phyloP scores from a whole-genome alignment of 352 stramenopile species.

The Halophytophthora polymorphica region DNA sequence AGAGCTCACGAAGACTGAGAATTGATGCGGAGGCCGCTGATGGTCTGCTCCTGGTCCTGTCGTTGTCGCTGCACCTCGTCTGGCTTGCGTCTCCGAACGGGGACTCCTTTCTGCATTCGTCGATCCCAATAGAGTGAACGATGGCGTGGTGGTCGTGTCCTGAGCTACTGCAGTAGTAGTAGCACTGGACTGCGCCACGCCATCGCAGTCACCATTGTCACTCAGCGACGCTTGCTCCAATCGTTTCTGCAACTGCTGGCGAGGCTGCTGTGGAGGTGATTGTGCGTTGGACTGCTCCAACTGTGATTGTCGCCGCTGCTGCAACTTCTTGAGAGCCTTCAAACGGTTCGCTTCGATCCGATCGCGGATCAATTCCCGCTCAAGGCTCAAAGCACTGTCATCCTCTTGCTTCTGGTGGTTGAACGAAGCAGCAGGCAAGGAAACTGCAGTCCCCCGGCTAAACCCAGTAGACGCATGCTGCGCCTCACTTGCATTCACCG shows the following conservation, averaged over 20 bases:
- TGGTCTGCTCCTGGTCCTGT: slow-evolving; percentile 1
- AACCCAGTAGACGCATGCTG: too few relatives aligned
- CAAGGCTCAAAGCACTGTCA: background rate
- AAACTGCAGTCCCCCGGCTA: background rate
- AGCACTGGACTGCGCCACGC: background rate
- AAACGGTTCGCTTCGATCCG: slow-evolving; percentile 73
- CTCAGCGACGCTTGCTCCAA: too few relatives aligned
- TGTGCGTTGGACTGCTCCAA: slow-evolving; percentile 8
- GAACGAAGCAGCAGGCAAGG: background rate
- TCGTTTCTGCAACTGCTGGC: too few relatives aligned
- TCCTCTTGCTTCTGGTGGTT: slow-evolving; percentile 1
- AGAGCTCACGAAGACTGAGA: slow-evolving; percentile 30
- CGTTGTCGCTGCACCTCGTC: slow-evolving; percentile 3
- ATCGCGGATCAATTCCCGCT: slow-evolving; percentile 20
- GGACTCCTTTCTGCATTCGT: background rate
- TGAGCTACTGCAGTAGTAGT: background rate
- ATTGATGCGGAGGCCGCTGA: slow-evolving; percentile 7
- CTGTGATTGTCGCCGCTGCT: slow-evolving; percentile 34
- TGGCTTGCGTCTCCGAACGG: background rate
- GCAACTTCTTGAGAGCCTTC: slow-evolving; percentile 55
- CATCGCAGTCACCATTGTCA: too few relatives aligned
- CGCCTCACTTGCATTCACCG: too few relatives aligned
- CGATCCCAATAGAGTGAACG: slow-evolving; percentile 16
- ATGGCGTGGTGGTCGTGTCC: slow-evolving; percentile 4
- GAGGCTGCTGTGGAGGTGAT: background rate